Evolutionary conservation across 805 yeast species (phyloP).

Genomic region (Candida boidinii): DNA sequence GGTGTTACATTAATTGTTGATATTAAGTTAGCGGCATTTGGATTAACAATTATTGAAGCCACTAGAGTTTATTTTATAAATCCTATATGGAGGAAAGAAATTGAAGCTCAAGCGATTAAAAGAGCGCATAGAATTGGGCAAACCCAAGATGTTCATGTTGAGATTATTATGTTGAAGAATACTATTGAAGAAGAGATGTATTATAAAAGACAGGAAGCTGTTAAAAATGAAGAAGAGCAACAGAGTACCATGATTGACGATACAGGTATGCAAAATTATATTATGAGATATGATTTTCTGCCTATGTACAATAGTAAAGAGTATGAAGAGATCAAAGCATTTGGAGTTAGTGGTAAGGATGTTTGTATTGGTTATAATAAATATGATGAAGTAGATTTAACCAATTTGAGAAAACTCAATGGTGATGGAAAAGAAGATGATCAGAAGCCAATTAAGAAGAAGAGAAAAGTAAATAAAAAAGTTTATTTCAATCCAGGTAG

Average conservation of each 20-base stretch:
- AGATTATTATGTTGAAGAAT: conserved; percentile 51
- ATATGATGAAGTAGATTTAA: conserved; percentile 12
- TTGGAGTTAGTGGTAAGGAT: not conserved
- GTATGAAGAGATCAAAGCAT: conserved; percentile 2
- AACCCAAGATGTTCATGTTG: conserved; percentile 53
- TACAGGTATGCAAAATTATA: conserved; percentile 46
- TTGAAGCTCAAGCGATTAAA: conserved; percentile 71
- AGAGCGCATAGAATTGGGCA: conserved; percentile 77
- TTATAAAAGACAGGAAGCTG: conserved; percentile 20
- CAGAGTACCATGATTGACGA: conserved; percentile 45
- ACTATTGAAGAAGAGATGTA: conserved; percentile 68
- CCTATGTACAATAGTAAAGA: conserved; percentile 20
- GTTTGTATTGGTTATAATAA: conserved; percentile 3
- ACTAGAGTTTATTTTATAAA: conserved; percentile 62
- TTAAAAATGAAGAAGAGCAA: conserved; percentile 9
- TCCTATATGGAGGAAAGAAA: conserved; percentile 62
- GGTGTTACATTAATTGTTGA: conserved; percentile 61
- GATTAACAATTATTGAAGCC: conserved; percentile 59
- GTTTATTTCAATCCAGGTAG: conserved; percentile 1
- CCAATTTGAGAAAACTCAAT: conserved; percentile 9
- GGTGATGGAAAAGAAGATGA: conserved; percentile 7
- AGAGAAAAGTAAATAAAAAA: conserved; percentile 3
- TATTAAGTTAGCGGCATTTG: conserved; percentile 58
- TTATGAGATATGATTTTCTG: conserved; percentile 42
- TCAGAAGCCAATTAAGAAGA: conserved; percentile 1